Evolutionary conservation across 1,139 yeast genomes (phyloP).

Genomic region (Pichia sp.): DNA sequence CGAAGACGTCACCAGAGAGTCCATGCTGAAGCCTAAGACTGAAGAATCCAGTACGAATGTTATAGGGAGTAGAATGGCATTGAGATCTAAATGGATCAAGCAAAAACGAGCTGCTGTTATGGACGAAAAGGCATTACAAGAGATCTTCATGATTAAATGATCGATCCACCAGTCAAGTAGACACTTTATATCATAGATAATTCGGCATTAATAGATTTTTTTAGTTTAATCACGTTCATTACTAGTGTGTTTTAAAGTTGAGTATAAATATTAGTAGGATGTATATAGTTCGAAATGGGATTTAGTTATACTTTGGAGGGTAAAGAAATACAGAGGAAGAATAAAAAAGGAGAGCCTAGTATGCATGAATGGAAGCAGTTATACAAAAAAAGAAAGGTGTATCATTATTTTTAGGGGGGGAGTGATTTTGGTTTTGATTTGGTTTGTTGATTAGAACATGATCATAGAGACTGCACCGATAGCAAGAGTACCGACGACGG

Average conservation of each 20-base stretch:
- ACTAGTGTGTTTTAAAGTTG: no score
- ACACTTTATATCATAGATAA: not conserved
- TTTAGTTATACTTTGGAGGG: no score
- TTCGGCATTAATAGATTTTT: not conserved
- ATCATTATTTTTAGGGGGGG: no score
- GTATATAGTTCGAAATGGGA: no score
- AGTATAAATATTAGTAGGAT: no score
- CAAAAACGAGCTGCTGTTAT: conserved; percentile 89
- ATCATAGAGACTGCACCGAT: conserved; percentile 14
- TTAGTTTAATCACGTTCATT: no score
- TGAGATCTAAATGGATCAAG: conserved; percentile 80
- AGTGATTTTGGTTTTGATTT: no score
- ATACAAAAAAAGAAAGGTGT: not conserved
- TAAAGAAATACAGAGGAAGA: not conserved
- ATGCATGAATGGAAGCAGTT: not conserved
- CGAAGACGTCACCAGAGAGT: conserved; percentile 36
- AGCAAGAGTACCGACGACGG: conserved; percentile 12
- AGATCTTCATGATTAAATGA: conserved; percentile 81
- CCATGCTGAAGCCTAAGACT: conserved; percentile 40
- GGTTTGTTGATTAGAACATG: conserved; percentile 11
- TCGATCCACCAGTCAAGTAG: no score
- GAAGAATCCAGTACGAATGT: conserved; percentile 35
- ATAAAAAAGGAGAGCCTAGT: not conserved
- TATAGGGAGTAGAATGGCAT: conserved; percentile 66
- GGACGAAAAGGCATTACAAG: conserved; percentile 86